Evolutionary conservation across 2,329 filamentous ascomycete species (phyloP).

Genomic region (Scleromitrula shiraiana): DNA sequence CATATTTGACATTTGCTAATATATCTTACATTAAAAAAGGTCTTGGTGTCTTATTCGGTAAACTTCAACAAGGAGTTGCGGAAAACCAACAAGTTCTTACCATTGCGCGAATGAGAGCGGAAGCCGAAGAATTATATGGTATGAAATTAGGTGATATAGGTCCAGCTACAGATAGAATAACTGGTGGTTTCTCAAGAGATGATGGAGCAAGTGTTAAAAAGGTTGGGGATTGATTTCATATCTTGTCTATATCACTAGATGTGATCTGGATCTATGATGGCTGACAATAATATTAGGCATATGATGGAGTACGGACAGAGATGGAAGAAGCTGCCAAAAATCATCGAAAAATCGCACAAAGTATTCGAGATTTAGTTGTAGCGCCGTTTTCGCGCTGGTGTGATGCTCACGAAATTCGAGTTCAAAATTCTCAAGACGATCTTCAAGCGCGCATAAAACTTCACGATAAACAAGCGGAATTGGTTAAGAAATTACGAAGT

Average conservation of each 20-base stretch:
- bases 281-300: slow-evolving; percentile 53
- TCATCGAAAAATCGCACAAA: slow-evolving; percentile 92
- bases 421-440: slow-evolving; percentile 92
- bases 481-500: slow-evolving; percentile 85
- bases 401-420: slow-evolving; percentile 82
- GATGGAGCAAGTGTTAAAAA: slow-evolving; percentile 95
- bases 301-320: slow-evolving; percentile 84
- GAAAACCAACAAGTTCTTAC: slow-evolving; percentile 93
- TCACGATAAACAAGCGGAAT: slow-evolving; percentile 84
- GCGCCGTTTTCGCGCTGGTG: slow-evolving; percentile 94
- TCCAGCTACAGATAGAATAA: slow-evolving; percentile 70
- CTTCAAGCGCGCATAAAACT: slow-evolving; percentile 84
- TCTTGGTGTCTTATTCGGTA: slow-evolving; percentile 87
- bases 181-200: slow-evolving; percentile 78
- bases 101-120: slow-evolving; percentile 86
- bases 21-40: slow-evolving; percentile 44
- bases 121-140: slow-evolving; percentile 88
- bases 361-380: slow-evolving; percentile 91
- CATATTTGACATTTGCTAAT: too few relatives aligned
- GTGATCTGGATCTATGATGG: too few relatives aligned
- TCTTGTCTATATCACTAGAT: not conserved
- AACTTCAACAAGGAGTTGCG: slow-evolving; percentile 90
- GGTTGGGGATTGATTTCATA: slow-evolving; percentile 50
- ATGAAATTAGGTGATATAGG: slow-evolving; percentile 74
- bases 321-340: slow-evolving; percentile 86